Conservation (phyloP, 1,284 basidiomycete genomes). For the Kalmanozyma brasiliensis region DNA sequence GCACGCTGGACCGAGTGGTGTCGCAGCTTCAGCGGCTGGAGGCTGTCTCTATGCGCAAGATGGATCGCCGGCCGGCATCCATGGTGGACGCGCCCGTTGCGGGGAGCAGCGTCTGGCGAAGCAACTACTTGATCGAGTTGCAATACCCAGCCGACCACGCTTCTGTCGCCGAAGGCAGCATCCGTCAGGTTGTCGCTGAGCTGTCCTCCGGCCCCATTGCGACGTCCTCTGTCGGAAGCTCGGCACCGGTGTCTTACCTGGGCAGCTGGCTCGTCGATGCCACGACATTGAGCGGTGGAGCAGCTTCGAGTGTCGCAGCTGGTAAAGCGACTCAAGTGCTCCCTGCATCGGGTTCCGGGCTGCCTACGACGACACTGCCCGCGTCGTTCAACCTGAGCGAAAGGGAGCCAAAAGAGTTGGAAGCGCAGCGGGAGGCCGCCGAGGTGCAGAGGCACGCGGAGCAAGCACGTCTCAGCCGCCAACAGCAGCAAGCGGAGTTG, state of each 20-base stretch:
- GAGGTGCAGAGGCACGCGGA: constrained; percentile 42
- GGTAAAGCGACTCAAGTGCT: neutral
- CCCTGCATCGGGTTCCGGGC: constrained; percentile 9
- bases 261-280: constrained; percentile 47
- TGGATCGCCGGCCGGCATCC: constrained; percentile 38
- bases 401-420: constrained; percentile 37
- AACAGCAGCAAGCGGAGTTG: constrained; percentile 34
- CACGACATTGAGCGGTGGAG: constrained; percentile 14
- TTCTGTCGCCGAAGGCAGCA: constrained; percentile 13
- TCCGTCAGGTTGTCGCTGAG: constrained; percentile 26
- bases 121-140: constrained; percentile 46
- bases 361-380: constrained; percentile 4
- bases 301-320: neutral
- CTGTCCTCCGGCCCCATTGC: constrained; percentile 21
- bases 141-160: constrained; percentile 25
- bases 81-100: neutral
- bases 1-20: constrained; percentile 16
- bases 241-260: constrained; percentile 15
- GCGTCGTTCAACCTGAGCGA: constrained; percentile 12
- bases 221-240: constrained; percentile 2
- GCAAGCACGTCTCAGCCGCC: constrained; percentile 28
- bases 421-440: constrained; percentile 32
- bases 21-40: constrained; percentile 12
- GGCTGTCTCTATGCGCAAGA: constrained; percentile 34
- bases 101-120: constrained; percentile 38